Conservation (phyloP, 176 grass and related monocot genomes). For the Raddia guianensis region DNA sequence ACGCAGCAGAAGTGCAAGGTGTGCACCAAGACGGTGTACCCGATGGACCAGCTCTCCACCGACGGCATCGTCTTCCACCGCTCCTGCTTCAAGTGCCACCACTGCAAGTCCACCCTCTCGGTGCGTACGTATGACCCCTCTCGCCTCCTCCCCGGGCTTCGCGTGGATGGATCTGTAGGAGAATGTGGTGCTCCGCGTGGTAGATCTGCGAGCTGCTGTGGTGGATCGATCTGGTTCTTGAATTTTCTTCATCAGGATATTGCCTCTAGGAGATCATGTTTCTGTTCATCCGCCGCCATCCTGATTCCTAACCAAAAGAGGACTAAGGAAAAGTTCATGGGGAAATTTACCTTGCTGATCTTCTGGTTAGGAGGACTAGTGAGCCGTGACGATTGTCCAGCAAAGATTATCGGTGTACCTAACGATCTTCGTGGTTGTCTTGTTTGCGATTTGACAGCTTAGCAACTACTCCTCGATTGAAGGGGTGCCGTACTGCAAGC, state of each 20-base stretch:
- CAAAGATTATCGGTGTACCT: conserved; percentile 1
- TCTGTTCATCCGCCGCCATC: not conserved
- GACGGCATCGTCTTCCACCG: conserved; percentile 73
- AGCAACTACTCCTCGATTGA: conserved; percentile 89
- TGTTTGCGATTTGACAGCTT: conserved; percentile 44
- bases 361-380: not conserved
- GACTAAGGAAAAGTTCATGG: not conserved
- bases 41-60: conserved; percentile 89
- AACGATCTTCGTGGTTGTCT: not conserved
- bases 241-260: not conserved
- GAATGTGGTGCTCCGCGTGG: not conserved
- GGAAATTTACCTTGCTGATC: not conserved
- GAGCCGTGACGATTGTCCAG: not conserved
- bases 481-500: conserved; percentile 88
- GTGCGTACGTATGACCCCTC: conserved; percentile 33
- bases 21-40: conserved; percentile 93
- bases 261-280: not conserved
- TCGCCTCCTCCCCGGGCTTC: too few species aligned
- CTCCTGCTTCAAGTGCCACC: conserved; percentile 90
- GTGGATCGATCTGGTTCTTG: conserved; percentile 31
- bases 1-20: conserved; percentile 87
- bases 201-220: conserved; percentile 39
- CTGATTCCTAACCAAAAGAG: not conserved
- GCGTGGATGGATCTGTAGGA: conserved; percentile 32
- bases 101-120: conserved; percentile 92